Evolutionary conservation across 2,329 filamentous ascomycete genomes (phyloP), one percentile per base, ranked within the genome.

Genomic region (Dactylellina cionopaga): DNA sequence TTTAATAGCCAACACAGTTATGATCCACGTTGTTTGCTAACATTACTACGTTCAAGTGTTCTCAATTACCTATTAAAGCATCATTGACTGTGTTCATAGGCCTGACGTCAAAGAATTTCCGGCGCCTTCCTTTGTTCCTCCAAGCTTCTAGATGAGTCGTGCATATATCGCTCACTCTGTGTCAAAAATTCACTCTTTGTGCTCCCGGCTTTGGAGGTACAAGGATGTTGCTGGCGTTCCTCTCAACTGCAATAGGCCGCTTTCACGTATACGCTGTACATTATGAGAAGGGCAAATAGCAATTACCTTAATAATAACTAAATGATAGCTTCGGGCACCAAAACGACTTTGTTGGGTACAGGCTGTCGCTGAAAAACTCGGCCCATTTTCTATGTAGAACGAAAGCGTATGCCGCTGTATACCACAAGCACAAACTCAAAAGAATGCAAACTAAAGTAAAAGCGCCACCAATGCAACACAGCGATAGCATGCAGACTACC

Each of bases 201-300:
- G 9, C 33, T 49, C 43, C n/a, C 49, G 54, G 10, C 27, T 47
- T 31, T 55, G 49, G 66, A 37, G 35, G 35, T 43, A 71, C 66
- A 64, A 70, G 29, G 58, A 72, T 72, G 65, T 44, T 55, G 27
- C 37, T 33, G 65, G 24, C 9, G 59, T 72, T 65, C 31, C 59
- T 31, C 35, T 58, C 22, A 52, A 17, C 51, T 65, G 59, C 68
- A 47, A 27, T 52, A 31, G 17, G 43, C 68, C 68, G 68, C 41
- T 60, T 65, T 65, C 68, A 55, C 54, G 15, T n/a, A 9, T 55
- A 22, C 39, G 41, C 24, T 15, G 54, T 43, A 69, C 44, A 54
- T 13, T 27, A 10, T 60, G 39, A 47, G 29, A 11, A 9, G 13
- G 11, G 27, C 17, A 55, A 15, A 11, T n/a, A 15, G 22, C 17